Base-by-base conservation (phyloP, 1,284 basidiomycete species). In the Sanghuangporus weigelae region DNA sequence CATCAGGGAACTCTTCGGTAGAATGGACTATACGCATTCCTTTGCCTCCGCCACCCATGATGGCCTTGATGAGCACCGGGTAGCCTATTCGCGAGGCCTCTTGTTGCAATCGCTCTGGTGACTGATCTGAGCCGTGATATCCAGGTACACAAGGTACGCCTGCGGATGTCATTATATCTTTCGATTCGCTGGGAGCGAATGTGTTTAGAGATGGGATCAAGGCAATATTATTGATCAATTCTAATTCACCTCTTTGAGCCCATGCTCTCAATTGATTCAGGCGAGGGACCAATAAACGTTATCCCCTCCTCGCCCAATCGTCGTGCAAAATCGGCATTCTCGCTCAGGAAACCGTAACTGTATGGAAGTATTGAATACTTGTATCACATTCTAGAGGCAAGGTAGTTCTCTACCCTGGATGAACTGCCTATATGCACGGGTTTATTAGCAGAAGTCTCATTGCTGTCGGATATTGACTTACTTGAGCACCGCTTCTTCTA, bases 1-100 rank as follows among this genome's bases (percentile, higher is more conserved):
- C 89, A 66, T 95, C 89, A 62, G 81, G 74, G 69, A 96, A 95
- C 38, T 89, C 87, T 36, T 75, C 76, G 7, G 80, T 74, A 0
- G 82, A 78, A 31, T 81, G 81, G 35, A 97, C 96, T 31, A 89
- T 89, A 65, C 95, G 90, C 96, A 98, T 98, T 66, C 96, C 96
- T 73, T 97, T 95, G 16, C 96, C 96, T 63, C 96, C 96, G 60
- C 96, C 96, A 35, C 96, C 96, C 75, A 97, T 93, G 53, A 96
- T 92, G 31, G 96, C 95, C 74, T 97, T 97, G 78, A 97, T 96
- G 65, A 96, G 81, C 26, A 95, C 92, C 11, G 96, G 96, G 77
- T 96, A 98, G 16, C 86, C 94, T 64, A 96, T 92, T 69, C 89
- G 80, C 72, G 89, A 78, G 0, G 93, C 87, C 71, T 92, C 81